phyloP scores from a whole-genome alignment of 768 basidiomycete genomes.

The Collybiopsis confluens region DNA sequence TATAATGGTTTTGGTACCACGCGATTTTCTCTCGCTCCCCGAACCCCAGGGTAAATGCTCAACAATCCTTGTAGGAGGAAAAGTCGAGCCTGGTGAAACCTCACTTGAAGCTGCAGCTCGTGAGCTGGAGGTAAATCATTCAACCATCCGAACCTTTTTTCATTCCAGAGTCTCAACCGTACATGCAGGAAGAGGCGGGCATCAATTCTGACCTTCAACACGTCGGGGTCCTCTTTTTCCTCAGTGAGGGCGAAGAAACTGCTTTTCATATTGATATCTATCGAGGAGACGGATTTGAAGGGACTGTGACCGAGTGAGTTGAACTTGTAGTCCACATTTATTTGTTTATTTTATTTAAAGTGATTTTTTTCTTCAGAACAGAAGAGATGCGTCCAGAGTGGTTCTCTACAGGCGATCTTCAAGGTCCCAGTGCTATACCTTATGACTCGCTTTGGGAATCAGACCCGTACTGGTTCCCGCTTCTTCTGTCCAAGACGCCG shows the following conservation, averaged over 20 bases:
- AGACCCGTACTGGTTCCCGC: constrained; percentile 67
- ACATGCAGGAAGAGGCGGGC: constrained; percentile 85
- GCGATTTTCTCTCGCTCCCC: background rate
- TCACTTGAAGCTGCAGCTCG: constrained; percentile 66
- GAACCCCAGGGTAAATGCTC: too few species aligned
- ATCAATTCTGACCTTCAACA: constrained; percentile 61
- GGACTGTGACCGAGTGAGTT: constrained; percentile 65
- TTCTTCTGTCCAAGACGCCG: constrained; percentile 36
- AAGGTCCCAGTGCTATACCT: constrained; percentile 47
- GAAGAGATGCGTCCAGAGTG: constrained; percentile 88
- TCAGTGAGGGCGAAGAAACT: constrained; percentile 45
- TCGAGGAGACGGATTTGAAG: constrained; percentile 55
- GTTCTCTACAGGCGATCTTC: constrained; percentile 38
- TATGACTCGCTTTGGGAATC: constrained; percentile 59
- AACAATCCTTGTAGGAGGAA: constrained; percentile 57
- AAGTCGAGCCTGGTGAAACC: constrained; percentile 74
- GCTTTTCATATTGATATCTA: constrained; percentile 75
- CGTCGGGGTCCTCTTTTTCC: constrained; percentile 64
- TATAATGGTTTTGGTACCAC: constrained; percentile 77
- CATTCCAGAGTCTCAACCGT: too few species aligned
- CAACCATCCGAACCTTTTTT: background rate
- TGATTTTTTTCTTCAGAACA: constrained; percentile 45
- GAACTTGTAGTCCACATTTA: too few species aligned
- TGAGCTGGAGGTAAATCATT: constrained; percentile 51
- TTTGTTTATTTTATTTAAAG: too few species aligned